Conservation (phyloP, 2,329 filamentous ascomycete species). For the Diaporthe sp. region DNA sequence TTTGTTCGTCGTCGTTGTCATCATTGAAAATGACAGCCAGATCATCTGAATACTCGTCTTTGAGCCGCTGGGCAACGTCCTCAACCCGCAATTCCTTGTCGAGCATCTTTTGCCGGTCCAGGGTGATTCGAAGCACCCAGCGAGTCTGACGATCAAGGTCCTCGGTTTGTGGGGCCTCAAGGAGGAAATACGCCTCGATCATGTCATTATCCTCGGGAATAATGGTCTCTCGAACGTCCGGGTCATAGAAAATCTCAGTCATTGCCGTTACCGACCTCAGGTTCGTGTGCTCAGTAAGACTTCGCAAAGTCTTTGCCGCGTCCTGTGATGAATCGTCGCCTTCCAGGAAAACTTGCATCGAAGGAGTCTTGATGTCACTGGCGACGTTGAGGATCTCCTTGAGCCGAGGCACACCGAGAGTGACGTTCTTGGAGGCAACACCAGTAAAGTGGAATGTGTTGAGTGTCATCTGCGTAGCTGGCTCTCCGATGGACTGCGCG, state of each 20-base stretch:
- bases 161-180: conserved; percentile 75
- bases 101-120: conserved; percentile 93
- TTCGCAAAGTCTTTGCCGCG: conserved; percentile 87
- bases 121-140: conserved; percentile 93
- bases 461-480: conserved; percentile 98
- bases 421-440: conserved; percentile 99
- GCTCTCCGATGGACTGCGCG: conserved; percentile 98
- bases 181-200: conserved; percentile 96
- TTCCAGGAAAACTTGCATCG: conserved; percentile 92
- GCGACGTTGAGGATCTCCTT: conserved; percentile 99
- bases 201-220: conserved; percentile 93
- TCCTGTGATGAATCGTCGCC: conserved; percentile 72
- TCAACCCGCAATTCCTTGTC: conserved; percentile 94
- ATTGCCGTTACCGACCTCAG: conserved; percentile 90
- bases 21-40: conserved; percentile 96
- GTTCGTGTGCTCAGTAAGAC: conserved; percentile 93
- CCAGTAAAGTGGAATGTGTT: conserved; percentile 99
- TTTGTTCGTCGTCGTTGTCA: conserved; percentile 95
- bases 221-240: conserved; percentile 86
- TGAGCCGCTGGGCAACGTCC: conserved; percentile 91
- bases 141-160: conserved; percentile 83
- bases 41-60: conserved; percentile 87
- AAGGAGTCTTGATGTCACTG: conserved; percentile 97
- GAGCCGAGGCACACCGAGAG: conserved; percentile 96
- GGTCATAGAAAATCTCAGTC: conserved; percentile 98